A percentile compares a stretch with the other conserved stretches of the same genome.
phyloP scores from a whole-genome alignment of 805 yeast genomes.

The Zygoascus flipseniorum region DNA sequence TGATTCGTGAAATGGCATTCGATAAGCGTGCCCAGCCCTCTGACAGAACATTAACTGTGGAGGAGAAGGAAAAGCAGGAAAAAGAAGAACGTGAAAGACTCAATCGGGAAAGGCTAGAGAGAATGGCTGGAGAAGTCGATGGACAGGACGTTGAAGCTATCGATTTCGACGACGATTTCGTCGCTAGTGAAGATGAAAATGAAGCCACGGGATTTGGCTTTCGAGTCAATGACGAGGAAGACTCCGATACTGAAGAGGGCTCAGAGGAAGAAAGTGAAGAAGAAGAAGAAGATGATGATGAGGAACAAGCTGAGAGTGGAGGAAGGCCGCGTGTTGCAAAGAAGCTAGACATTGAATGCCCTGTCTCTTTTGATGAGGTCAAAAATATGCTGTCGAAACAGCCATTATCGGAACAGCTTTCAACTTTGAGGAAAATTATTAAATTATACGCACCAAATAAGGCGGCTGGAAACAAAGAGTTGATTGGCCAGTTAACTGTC shows the following conservation, averaged over 20 bases:
- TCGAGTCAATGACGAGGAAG: constrained; percentile 28
- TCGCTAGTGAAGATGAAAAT: constrained; percentile 21
- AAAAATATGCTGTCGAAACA: constrained; percentile 37
- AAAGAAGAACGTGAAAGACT: constrained; percentile 25
- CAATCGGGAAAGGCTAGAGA: constrained; percentile 27
- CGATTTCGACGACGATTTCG: constrained; percentile 4
- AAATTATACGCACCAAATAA: constrained; percentile 63
- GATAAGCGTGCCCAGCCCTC: constrained; percentile 35
- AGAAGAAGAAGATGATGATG: constrained; percentile 21
- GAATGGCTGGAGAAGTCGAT: constrained; percentile 31
- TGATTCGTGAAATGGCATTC: constrained; percentile 31
- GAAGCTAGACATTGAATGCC: constrained; percentile 2
- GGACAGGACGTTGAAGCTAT: constrained; percentile 9
- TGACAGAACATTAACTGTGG: constrained; percentile 36
- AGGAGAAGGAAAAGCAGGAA: constrained; percentile 31
- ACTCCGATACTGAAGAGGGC: constrained; percentile 30
- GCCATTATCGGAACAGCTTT: constrained; percentile 40
- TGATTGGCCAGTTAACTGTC: constrained; percentile 52
- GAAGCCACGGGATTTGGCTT: constrained; percentile 34
- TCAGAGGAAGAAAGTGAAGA: constrained; percentile 24
- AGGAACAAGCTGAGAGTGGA: constrained; percentile 1
- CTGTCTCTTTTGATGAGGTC: constrained; percentile 6
- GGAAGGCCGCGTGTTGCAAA: neutral
- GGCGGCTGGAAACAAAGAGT: constrained; percentile 74
- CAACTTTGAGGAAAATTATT: constrained; percentile 44